Evolutionary conservation across 768 basidiomycete genomes (phyloP).

Genomic region (Arthromyces matolae): DNA sequence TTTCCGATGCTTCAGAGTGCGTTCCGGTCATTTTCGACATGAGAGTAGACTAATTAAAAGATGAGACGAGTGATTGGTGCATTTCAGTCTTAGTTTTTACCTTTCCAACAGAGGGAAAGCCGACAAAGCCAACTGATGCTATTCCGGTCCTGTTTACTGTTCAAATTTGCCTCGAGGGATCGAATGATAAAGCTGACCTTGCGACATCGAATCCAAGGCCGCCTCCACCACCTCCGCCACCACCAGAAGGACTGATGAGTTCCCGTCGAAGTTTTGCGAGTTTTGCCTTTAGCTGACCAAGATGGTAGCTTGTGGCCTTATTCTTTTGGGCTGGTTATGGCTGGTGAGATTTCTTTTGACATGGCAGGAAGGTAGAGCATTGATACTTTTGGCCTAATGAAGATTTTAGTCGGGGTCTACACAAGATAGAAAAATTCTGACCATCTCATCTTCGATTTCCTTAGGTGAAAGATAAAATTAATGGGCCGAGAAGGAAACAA

Average conservation of each 20-base stretch:
- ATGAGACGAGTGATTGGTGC: neutral
- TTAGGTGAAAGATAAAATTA: constrained; percentile 28
- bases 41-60: constrained; percentile 63
- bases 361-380: constrained; percentile 1
- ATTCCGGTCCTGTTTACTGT: constrained; percentile 71
- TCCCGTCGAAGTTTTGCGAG: constrained; percentile 95
- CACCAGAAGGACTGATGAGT: constrained; percentile 73
- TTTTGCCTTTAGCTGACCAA: constrained; percentile 97
- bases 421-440: constrained; percentile 31
- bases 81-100: constrained; percentile 30
- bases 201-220: constrained; percentile 98
- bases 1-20: constrained; percentile 92
- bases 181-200: constrained; percentile 28
- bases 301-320: constrained; percentile 93
- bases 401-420: constrained; percentile 25
- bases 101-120: constrained; percentile 95
- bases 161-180: neutral
- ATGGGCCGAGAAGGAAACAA: constrained; percentile 21
- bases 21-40: constrained; percentile 98
- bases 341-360: constrained; percentile 14
- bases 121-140: constrained; percentile 91
- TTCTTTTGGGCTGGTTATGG: constrained; percentile 79
- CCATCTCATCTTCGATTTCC: constrained; percentile 99
- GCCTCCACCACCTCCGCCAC: constrained; percentile 81
- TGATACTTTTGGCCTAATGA: constrained; percentile 72